Base-by-base conservation (phyloP, 441 rosid species). In the Erodium moschatum region DNA sequence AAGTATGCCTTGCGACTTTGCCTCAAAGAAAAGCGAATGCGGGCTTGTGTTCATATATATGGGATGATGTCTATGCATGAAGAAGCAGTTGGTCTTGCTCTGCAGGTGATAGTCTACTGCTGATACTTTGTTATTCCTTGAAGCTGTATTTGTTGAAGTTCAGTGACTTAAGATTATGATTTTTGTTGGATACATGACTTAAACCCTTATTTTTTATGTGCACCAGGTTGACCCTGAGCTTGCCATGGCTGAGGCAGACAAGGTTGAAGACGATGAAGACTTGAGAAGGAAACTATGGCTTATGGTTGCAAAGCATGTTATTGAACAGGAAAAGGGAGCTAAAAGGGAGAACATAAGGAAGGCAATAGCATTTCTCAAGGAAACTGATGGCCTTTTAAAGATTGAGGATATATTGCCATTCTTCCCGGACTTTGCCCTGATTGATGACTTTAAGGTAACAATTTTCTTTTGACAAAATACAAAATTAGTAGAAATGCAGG, bases 61-160 rank as follows among this genome's bases (percentile, higher is more conserved):
- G 86, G 98, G 81, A 92, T 95, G 99, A 95, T 95, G 99, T 85
- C 92, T 77, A 95, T 92, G 98, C 95, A 92, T 76, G 98, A 95
- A 86, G 99, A 95, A 81, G 99, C 99, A 65, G 98, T 92, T 85
- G 98, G 96, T 69, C 96, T 95, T 76, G 97, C 99, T 83, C 81
- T 95, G 71, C 96, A 92, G 99, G 99, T 95, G 64, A 78, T 50
- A 42, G 10, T 72, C 48, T 40, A 66, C 5, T 73, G 69, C 63
- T 19, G 19, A 65, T 75, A 35, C 13, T 61, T 48, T 20, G 5
- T 71, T n/a, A 56, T 54, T 69, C 24, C 16, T 65, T 68, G 18
- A 54, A 46, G 42, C 63, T 68, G 33, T 54, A 48, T 69, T 29
- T 64, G 15, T 6, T 72, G 67, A 48, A 15, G 19, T 58, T 58